Percentiles rank a stretch among this genome's conserved stretches.
These are phyloP conservation scores for Pleurotus giganteus DNA, from an alignment of 768 basidiomycete species.

Conservation along the genomic window DNA sequence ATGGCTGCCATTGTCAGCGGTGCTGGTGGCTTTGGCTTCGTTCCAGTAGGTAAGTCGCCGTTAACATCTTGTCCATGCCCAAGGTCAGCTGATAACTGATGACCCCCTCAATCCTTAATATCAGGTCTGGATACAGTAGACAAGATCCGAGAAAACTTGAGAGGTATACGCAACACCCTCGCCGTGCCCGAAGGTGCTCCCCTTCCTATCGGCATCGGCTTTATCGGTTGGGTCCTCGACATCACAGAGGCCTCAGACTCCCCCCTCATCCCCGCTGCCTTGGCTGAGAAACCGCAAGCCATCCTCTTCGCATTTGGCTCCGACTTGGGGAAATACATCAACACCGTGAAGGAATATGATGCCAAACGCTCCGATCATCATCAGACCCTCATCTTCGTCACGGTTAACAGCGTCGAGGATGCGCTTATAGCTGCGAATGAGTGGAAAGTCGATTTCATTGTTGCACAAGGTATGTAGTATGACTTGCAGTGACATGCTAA, in stretches of 20 bases:
- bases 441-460: slow-evolving; percentile 58
- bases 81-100: too few species aligned
- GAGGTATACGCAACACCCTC: too few species aligned
- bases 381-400: slow-evolving; percentile 51
- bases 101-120: too few species aligned
- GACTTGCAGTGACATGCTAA: slow-evolving; percentile 3
- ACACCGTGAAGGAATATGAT: slow-evolving; percentile 40
- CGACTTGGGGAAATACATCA: slow-evolving; percentile 49
- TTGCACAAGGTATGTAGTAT: slow-evolving; percentile 54
- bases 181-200: too few species aligned
- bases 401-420: slow-evolving; percentile 46
- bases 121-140: too few species aligned
- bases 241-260: slow-evolving; percentile 30
- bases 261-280: slow-evolving; percentile 36
- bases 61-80: too few species aligned
- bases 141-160: too few species aligned
- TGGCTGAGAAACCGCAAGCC: slow-evolving; percentile 45
- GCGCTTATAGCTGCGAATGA: slow-evolving; percentile 45
- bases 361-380: slow-evolving; percentile 28
- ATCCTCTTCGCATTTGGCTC: slow-evolving; percentile 65
- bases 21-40: slow-evolving; percentile 58
- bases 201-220: slow-evolving; percentile 64
- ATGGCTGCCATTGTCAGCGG: slow-evolving; percentile 43
- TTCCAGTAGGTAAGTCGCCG: slow-evolving; percentile 55
- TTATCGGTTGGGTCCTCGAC: slow-evolving; percentile 58